These are phyloP conservation scores for Fonsecaea monophora DNA, from an alignment of 2,329 filamentous ascomycete genomes.

Conservation along the genomic window DNA sequence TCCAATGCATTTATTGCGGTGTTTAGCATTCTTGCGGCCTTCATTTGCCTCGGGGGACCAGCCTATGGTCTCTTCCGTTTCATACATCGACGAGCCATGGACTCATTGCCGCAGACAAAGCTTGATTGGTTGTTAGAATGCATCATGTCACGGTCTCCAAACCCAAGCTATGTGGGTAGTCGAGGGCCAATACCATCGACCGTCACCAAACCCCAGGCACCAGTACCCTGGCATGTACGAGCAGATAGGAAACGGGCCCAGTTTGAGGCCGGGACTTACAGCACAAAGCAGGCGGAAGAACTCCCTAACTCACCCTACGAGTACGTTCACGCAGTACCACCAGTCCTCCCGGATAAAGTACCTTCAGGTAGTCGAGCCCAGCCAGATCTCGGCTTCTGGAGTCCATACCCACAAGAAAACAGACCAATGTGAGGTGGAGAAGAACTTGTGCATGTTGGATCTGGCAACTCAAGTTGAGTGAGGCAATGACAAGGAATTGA, in stretches of 20 bases:
- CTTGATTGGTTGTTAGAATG: conserved; percentile 30
- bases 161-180: not conserved
- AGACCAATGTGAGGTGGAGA: not conserved
- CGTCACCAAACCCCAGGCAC: not conserved
- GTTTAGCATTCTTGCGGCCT: conserved; percentile 13
- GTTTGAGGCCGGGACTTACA: conserved; percentile 9
- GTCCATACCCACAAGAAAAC: not conserved
- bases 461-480: not conserved
- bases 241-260: conserved; percentile 9
- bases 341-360: not conserved
- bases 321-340: not conserved
- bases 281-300: conserved; percentile 4
- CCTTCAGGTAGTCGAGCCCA: not conserved
- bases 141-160: conserved; percentile 1
- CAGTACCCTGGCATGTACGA: not conserved
- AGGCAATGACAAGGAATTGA: not conserved
- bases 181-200: not conserved
- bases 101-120: conserved; percentile 28
- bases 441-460: not conserved
- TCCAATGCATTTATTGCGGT: conserved; percentile 20
- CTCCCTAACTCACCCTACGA: not conserved
- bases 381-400: not conserved
- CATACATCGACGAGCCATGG: conserved; percentile 9
- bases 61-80: conserved; percentile 19
- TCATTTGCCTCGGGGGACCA: conserved; percentile 15